A percentile compares a stretch with the other conserved stretches of the same genome.
These are phyloP conservation scores for Cyclotella baltica DNA, from an alignment of 108 stramenopile species.

Conservation along the genomic window DNA sequence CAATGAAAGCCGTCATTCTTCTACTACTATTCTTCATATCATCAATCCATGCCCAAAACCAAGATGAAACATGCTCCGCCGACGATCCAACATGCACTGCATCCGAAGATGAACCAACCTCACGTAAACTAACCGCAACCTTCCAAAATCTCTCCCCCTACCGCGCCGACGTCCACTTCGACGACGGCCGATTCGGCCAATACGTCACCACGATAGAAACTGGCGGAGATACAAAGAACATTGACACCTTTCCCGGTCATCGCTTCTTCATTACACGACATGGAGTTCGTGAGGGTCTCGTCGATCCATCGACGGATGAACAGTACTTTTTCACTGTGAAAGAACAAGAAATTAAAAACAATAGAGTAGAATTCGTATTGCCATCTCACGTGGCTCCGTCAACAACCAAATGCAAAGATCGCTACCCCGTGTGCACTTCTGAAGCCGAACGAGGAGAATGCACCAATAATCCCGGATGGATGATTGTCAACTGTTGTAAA, in stretches of 20 bases:
- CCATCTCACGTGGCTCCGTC: slow-evolving; percentile 39
- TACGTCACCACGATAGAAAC: slow-evolving; percentile 22
- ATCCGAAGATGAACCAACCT: not conserved
- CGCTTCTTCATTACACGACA: slow-evolving; percentile 49
- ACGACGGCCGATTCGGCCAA: slow-evolving; percentile 50
- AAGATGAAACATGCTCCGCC: not conserved
- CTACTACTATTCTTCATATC: not conserved
- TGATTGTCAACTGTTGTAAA: slow-evolving; percentile 68
- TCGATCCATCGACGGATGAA: slow-evolving; percentile 47
- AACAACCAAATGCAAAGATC: slow-evolving; percentile 42
- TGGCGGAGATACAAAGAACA: slow-evolving; percentile 8
- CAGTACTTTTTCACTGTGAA: slow-evolving; percentile 35
- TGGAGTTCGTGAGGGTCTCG: slow-evolving; percentile 48
- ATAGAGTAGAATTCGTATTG: slow-evolving; percentile 27
- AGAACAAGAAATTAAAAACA: not conserved
- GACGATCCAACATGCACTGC: slow-evolving; percentile 4
- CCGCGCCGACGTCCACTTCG: slow-evolving; percentile 50
- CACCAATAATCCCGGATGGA: slow-evolving; percentile 64
- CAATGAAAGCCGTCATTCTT: not conserved
- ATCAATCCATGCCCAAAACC: not conserved
- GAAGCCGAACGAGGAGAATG: slow-evolving; percentile 67
- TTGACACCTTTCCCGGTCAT: slow-evolving; percentile 34
- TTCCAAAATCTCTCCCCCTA: slow-evolving; percentile 43
- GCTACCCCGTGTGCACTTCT: slow-evolving; percentile 48
- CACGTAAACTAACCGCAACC: not conserved